A percentile compares a stretch with the other conserved stretches of the same genome.
These are phyloP conservation scores for Dicorynia guianensis DNA, from an alignment of 306 rosid genomes.

Conservation along the genomic window DNA sequence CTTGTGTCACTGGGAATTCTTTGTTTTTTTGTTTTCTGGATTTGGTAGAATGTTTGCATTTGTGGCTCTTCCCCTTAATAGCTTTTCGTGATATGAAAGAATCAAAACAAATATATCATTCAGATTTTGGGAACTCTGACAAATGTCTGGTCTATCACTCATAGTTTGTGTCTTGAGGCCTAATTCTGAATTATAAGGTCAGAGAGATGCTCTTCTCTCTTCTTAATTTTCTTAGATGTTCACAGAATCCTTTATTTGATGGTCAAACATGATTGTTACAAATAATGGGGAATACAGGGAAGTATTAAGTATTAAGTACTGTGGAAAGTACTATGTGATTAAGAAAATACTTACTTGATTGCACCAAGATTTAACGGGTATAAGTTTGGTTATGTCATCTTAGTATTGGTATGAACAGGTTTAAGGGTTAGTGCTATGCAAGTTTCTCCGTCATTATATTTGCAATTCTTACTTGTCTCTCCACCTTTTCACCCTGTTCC, in stretches of 20 bases:
- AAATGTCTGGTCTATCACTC: neutral
- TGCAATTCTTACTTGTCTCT: too few relatives aligned
- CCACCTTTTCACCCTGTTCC: too few relatives aligned
- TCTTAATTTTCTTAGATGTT: neutral
- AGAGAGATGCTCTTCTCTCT: neutral
- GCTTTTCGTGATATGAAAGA: neutral
- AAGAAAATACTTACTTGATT: too few relatives aligned
- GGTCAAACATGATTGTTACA: too few relatives aligned
- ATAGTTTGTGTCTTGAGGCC: neutral
- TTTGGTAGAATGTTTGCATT: neutral
- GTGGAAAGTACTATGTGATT: too few relatives aligned
- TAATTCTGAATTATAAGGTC: neutral
- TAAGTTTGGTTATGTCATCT: too few relatives aligned
- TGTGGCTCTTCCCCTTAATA: neutral
- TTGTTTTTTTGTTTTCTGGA: neutral
- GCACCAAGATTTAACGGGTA: too few relatives aligned
- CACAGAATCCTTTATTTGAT: neutral
- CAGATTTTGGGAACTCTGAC: neutral
- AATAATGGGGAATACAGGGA: too few relatives aligned
- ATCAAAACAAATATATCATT: neutral
- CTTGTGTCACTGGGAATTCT: slow-evolving; percentile 10
- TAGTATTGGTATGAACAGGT: too few relatives aligned
- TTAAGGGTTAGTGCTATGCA: too few relatives aligned
- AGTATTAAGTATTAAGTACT: too few relatives aligned
- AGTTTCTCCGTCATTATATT: too few relatives aligned